phyloP scores from a whole-genome alignment of 805 yeast genomes.

The Myxozyma sirexii region DNA sequence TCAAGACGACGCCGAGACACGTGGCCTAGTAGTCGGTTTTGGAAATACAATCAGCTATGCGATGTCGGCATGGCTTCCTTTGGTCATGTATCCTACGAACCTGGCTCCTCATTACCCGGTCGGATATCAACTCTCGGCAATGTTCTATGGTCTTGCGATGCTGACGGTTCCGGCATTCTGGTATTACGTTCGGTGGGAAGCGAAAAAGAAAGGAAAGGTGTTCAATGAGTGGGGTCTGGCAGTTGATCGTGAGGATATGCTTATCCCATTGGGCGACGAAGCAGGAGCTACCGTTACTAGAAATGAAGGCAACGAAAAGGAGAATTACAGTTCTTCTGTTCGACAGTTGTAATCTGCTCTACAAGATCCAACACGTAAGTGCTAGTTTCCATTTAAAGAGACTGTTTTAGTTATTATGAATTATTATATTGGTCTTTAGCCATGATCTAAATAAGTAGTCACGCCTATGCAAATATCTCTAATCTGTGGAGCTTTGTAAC shows the following conservation, averaged over 20 bases:
- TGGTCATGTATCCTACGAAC: constrained; percentile 46
- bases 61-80: constrained; percentile 46
- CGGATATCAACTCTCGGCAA: constrained; percentile 32
- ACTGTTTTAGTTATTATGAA: too few relatives aligned
- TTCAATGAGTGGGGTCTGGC: constrained; percentile 17
- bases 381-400: too few relatives aligned
- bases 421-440: too few relatives aligned
- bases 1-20: constrained; percentile 39
- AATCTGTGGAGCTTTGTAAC: too few relatives aligned
- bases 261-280: background rate
- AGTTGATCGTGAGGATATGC: constrained; percentile 12
- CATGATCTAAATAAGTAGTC: too few relatives aligned
- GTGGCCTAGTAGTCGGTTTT: constrained; percentile 38
- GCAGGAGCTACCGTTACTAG: background rate
- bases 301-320: background rate
- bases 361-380: too few relatives aligned
- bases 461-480: too few relatives aligned
- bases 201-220: constrained; percentile 7
- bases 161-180: constrained; percentile 12
- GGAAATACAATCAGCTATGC: constrained; percentile 42
- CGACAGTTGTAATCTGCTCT: background rate
- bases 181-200: constrained; percentile 13
- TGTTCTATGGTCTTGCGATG: constrained; percentile 10
- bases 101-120: constrained; percentile 38
- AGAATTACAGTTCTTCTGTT: background rate